Conservation (phyloP, 2,329 filamentous ascomycete species). For the Pseudogymnoascus sp. region DNA sequence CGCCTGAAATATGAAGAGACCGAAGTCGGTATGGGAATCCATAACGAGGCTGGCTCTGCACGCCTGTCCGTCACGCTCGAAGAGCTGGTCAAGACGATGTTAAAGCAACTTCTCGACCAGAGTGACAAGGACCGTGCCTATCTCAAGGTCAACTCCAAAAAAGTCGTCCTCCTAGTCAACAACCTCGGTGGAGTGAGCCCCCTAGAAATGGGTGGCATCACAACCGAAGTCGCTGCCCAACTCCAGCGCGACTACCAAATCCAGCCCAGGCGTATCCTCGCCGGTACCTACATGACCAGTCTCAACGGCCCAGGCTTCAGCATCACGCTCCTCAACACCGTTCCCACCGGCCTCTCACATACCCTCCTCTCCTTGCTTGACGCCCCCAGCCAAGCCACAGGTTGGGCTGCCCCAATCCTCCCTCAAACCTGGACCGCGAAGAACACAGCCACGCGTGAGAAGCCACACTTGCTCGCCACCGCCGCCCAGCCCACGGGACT, state of each 20-base stretch:
- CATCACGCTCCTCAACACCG: slow-evolving; percentile 56
- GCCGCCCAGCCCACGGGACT: slow-evolving; percentile 27
- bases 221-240: slow-evolving; percentile 57
- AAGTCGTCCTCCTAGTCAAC: slow-evolving; percentile 60
- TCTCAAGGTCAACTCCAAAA: slow-evolving; percentile 49
- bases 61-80: slow-evolving; percentile 41
- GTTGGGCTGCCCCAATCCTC: slow-evolving; percentile 56
- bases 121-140: slow-evolving; percentile 59
- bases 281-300: slow-evolving; percentile 65
- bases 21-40: slow-evolving; percentile 66
- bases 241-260: slow-evolving; percentile 51
- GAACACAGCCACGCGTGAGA: slow-evolving; percentile 30
- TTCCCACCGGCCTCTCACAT: slow-evolving; percentile 39
- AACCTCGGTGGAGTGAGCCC: slow-evolving; percentile 63
- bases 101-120: slow-evolving; percentile 54
- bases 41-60: slow-evolving; percentile 55
- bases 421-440: slow-evolving; percentile 51
- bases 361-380: slow-evolving; percentile 61
- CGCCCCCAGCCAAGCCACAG: slow-evolving; percentile 57
- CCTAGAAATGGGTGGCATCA: slow-evolving; percentile 60
- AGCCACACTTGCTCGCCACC: slow-evolving; percentile 23
- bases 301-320: slow-evolving; percentile 67
- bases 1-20: slow-evolving; percentile 48
- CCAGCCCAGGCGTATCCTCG: slow-evolving; percentile 52
- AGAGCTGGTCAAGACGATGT: slow-evolving; percentile 51